Conservation (phyloP, 2,329 filamentous ascomycete genomes). For the Claviceps capensis region DNA sequence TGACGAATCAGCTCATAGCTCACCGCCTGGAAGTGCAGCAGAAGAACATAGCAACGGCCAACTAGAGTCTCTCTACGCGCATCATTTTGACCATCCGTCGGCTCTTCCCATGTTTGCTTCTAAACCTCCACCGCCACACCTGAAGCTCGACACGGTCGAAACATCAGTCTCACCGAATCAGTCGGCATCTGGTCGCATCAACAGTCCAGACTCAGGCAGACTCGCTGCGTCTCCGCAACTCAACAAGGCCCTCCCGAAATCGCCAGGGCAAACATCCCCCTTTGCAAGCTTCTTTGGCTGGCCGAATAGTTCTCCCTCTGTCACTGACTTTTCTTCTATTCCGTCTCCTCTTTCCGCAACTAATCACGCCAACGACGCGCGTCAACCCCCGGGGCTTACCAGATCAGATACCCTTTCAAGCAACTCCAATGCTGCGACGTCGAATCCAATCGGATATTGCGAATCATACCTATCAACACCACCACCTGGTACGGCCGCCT, state of each 20-base stretch:
- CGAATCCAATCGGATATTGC: conserved; percentile 33
- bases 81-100: conserved; percentile 24
- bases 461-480: conserved; percentile 40
- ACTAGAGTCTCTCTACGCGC: conserved; percentile 14
- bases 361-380: conserved; percentile 22
- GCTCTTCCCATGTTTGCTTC: conserved; percentile 36
- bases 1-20: conserved; percentile 13
- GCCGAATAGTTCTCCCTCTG: conserved; percentile 31
- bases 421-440: conserved; percentile 27
- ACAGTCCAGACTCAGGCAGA: conserved; percentile 16
- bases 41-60: conserved; percentile 17
- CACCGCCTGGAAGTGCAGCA: conserved; percentile 13
- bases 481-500: conserved; percentile 22
- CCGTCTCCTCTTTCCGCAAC: conserved; percentile 37
- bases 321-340: conserved; percentile 38
- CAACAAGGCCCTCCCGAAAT: conserved; percentile 42
- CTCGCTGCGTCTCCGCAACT: conserved; percentile 24
- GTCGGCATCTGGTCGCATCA: conserved; percentile 11
- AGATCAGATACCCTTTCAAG: conserved; percentile 3
- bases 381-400: conserved; percentile 7
- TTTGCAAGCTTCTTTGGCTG: conserved; percentile 42
- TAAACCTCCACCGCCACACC: conserved; percentile 38
- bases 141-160: conserved; percentile 33
- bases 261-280: conserved; percentile 33
- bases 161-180: conserved; percentile 15